Evolutionary conservation across 177 flowering plant species (phyloP).

Genomic region (Vitis hybrid): DNA sequence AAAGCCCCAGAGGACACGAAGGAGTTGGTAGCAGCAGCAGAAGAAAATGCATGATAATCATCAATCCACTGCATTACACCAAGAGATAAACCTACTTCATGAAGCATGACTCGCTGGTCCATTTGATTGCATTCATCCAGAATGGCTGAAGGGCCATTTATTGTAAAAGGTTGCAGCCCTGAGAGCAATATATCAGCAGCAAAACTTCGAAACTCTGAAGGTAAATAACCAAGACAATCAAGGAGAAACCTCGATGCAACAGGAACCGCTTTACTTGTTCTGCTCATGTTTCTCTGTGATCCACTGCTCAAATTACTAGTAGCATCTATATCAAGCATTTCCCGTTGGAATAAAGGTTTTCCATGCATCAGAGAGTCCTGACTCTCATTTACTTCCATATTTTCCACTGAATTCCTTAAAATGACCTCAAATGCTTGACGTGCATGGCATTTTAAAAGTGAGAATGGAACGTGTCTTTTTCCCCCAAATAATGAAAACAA

Average conservation of each 20-base stretch:
- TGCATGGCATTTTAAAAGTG: constrained; percentile 73
- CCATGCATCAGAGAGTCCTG: constrained; percentile 15
- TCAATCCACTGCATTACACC: constrained; percentile 82
- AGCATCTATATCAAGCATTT: constrained; percentile 12
- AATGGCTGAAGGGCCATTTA: constrained; percentile 58
- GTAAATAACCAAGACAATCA: constrained; percentile 73
- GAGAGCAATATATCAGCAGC: constrained; percentile 76
- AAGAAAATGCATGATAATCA: constrained; percentile 54
- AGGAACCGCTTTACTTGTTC: constrained; percentile 24
- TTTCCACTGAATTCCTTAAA: constrained; percentile 41
- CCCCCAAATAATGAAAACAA: constrained; percentile 69
- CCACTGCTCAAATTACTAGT: constrained; percentile 9
- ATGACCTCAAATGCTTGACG: constrained; percentile 66
- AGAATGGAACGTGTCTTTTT: constrained; percentile 46
- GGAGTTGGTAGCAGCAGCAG: constrained; percentile 21
- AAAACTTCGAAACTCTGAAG: constrained; percentile 71
- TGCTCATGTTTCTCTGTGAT: background rate
- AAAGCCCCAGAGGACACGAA: constrained; percentile 17
- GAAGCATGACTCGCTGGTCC: constrained; percentile 77
- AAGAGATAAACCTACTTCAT: constrained; percentile 84
- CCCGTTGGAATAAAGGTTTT: constrained; percentile 6
- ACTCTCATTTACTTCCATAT: constrained; percentile 14
- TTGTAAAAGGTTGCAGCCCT: constrained; percentile 53
- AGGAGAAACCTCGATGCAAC: constrained; percentile 60
- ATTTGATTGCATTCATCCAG: constrained; percentile 55